These are phyloP conservation scores for Lepidopterella palustris DNA, from an alignment of 495 filamentous ascomycete species.

Conservation along the genomic window DNA sequence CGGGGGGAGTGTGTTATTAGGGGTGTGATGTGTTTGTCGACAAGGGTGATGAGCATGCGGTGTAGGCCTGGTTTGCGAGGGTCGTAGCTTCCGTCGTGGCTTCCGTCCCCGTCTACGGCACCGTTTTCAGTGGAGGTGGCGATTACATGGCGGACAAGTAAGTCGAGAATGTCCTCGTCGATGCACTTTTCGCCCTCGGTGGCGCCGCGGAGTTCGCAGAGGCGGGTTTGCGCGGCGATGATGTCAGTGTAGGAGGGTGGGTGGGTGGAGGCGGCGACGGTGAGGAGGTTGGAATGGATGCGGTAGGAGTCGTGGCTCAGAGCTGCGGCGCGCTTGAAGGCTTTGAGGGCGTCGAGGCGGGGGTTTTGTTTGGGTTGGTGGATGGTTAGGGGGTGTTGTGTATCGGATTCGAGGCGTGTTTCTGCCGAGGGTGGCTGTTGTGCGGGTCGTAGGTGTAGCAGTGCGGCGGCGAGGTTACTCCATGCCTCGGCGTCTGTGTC, in stretches of 20 bases:
- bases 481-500: conserved; percentile 87
- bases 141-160: conserved; percentile 65
- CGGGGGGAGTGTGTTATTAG: conserved; percentile 72
- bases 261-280: conserved; percentile 67
- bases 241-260: conserved; percentile 71
- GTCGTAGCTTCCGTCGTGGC: conserved; percentile 22
- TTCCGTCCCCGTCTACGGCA: no score
- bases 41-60: conserved; percentile 58
- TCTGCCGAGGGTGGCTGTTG: conserved; percentile 1
- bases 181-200: conserved; percentile 68
- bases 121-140: conserved; percentile 30
- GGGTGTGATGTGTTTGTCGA: conserved; percentile 66
- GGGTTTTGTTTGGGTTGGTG: conserved; percentile 43
- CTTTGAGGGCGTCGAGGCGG: conserved; percentile 65
- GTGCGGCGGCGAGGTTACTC: conserved; percentile 85
- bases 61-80: conserved; percentile 34
- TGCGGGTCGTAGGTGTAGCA: conserved; percentile 42
- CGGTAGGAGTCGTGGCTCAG: conserved; percentile 76
- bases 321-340: conserved; percentile 74
- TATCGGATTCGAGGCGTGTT: conserved; percentile 7
- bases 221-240: conserved; percentile 59
- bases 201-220: conserved; percentile 67
- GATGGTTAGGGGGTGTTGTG: conserved; percentile 29
- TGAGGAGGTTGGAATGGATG: conserved; percentile 94
- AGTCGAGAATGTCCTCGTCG: conserved; percentile 63